Conservation (phyloP, 495 filamentous ascomycete genomes). For the Thermochaetoides thermophila region DNA sequence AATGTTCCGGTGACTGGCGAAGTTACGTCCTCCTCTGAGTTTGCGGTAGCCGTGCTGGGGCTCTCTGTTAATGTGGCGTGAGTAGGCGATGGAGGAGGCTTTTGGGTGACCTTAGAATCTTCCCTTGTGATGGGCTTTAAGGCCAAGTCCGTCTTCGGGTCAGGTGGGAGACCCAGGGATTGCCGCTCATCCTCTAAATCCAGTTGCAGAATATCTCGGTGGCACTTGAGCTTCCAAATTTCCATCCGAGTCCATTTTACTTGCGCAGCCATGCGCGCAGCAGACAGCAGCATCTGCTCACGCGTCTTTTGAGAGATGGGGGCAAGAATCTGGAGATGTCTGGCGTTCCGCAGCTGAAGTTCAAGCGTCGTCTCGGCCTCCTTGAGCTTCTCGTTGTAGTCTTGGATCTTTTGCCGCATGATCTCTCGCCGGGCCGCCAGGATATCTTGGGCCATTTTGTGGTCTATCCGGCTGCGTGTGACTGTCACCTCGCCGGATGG, state of each 20-base stretch:
- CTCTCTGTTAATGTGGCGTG: constrained; percentile 14
- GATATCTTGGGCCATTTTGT: constrained; percentile 70
- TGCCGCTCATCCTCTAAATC: constrained; percentile 68
- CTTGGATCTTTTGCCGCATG: constrained; percentile 67
- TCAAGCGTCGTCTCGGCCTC: constrained; percentile 65
- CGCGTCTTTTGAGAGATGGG: constrained; percentile 77
- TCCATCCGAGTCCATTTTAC: constrained; percentile 87
- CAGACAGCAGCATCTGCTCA: constrained; percentile 71
- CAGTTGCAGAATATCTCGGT: constrained; percentile 71
- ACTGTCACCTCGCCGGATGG: constrained; percentile 56
- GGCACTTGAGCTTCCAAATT: constrained; percentile 82
- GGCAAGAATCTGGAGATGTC: constrained; percentile 77
- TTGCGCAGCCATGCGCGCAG: constrained; percentile 73
- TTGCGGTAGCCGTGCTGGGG: constrained; percentile 15
- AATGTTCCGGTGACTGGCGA: constrained; percentile 27
- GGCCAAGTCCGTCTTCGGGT: constrained; percentile 9
- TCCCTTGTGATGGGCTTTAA: constrained; percentile 14
- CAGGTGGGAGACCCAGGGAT: constrained; percentile 19
- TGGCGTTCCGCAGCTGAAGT: constrained; percentile 71
- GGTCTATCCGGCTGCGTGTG: constrained; percentile 53
- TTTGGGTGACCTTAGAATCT: constrained; percentile 17
- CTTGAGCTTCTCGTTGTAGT: constrained; percentile 68
- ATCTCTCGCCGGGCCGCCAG: constrained; percentile 63
- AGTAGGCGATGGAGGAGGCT: constrained; percentile 19
- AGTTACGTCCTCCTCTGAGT: constrained; percentile 16